These are phyloP conservation scores for Wickerhamiella lipophila DNA, from an alignment of 805 yeast genomes.

Conservation along the genomic window DNA sequence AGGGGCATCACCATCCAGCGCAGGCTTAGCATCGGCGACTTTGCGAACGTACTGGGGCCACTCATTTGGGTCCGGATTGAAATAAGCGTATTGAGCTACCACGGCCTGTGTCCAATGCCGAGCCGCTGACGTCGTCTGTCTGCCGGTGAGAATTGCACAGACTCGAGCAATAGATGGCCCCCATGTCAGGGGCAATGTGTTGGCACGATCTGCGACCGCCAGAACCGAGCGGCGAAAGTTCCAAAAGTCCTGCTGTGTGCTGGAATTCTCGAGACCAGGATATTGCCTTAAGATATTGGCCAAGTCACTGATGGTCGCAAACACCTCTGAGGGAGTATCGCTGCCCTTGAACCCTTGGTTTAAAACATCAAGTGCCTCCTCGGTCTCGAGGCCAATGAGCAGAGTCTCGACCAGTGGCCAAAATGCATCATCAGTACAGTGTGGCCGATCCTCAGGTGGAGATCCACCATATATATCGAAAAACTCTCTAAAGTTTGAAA, in stretches of 20 bases:
- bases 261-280: not conserved
- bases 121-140: constrained; percentile 1
- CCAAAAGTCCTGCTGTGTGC: constrained; percentile 12
- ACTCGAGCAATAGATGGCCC: constrained; percentile 7
- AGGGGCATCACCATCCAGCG: constrained; percentile 11
- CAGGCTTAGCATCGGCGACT: constrained; percentile 10
- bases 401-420: constrained; percentile 8
- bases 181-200: not conserved
- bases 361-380: not conserved
- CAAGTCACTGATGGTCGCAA: not conserved
- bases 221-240: constrained; percentile 16
- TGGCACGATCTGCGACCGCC: constrained; percentile 7
- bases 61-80: constrained; percentile 15
- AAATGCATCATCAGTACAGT: not conserved
- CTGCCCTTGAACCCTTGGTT: not conserved
- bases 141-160: constrained; percentile 14
- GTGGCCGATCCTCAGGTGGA: not conserved
- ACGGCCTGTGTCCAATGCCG: constrained; percentile 17
- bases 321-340: not conserved
- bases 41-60: constrained; percentile 11
- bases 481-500: constrained; percentile 1
- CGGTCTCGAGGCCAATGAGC: not conserved
- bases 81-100: constrained; percentile 12
- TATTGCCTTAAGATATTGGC: not conserved
- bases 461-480: not conserved